A percentile compares a stretch with the other conserved stretches of the same genome.
phyloP scores from a whole-genome alignment of 2,329 filamentous ascomycete species.

The Epichloe glyceriae region DNA sequence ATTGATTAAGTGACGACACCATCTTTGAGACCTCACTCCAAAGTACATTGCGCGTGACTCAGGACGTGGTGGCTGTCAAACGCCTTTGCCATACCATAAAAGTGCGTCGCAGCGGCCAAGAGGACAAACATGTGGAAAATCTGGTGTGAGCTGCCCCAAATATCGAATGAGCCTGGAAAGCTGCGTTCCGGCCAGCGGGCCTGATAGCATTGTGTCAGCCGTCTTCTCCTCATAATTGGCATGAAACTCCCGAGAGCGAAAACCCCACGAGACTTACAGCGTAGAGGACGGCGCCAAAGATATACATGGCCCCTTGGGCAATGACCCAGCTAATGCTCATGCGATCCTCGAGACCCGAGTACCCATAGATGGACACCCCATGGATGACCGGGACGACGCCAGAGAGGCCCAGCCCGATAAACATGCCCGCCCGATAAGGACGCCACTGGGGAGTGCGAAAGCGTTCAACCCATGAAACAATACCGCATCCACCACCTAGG shows the following conservation, averaged over 20 bases:
- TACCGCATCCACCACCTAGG: constrained; percentile 62
- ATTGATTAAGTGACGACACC: neutral
- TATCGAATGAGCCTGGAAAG: constrained; percentile 69
- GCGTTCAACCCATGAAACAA: constrained; percentile 64
- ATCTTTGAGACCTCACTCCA: constrained; percentile 4
- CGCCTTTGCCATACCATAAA: constrained; percentile 68
- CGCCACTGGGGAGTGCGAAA: constrained; percentile 79
- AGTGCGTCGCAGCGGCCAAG: constrained; percentile 66
- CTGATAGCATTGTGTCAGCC: constrained; percentile 22
- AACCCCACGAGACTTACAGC: constrained; percentile 41
- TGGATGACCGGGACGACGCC: constrained; percentile 76
- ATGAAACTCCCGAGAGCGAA: neutral
- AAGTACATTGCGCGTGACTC: constrained; percentile 37
- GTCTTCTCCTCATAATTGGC: neutral
- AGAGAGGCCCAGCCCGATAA: constrained; percentile 73
- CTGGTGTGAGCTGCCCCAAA: constrained; percentile 89
- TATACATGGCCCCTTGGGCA: constrained; percentile 70
- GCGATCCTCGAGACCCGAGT: constrained; percentile 49
- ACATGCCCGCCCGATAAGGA: constrained; percentile 79
- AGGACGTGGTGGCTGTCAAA: constrained; percentile 73
- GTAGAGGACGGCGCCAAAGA: constrained; percentile 74
- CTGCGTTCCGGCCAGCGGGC: constrained; percentile 71
- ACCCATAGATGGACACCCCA: constrained; percentile 55
- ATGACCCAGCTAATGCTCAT: constrained; percentile 76
- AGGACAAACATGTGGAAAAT: constrained; percentile 89